Base-by-base conservation (phyloP, 139 green algal species). In the Chlorella sp. region DNA sequence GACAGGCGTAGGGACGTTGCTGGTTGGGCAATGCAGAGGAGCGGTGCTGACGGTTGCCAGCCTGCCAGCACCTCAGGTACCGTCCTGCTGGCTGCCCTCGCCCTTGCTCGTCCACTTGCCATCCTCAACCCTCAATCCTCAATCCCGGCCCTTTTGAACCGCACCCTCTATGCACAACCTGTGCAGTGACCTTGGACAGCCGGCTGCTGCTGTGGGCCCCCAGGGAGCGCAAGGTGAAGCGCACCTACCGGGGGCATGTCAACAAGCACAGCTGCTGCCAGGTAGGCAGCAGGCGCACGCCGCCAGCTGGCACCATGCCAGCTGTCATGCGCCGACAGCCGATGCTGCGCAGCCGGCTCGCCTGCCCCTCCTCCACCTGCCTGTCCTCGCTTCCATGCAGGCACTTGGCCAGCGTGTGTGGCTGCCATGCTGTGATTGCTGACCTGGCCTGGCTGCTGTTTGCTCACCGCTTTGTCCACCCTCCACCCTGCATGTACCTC, bases 151-250 rank as follows among this genome's bases (percentile, higher is more conserved):
- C n/a, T n/a, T n/a, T n/a, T n/a, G n/a, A n/a, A n/a, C n/a, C n/a
- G n/a, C n/a, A n/a, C n/a, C n/a, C n/a, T n/a, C n/a, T n/a, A n/a
- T n/a, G n/a, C n/a, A n/a, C n/a, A n/a, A n/a, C n/a, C n/a, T n/a
- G 18, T 85, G 93, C 91, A 71, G 94, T 88, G 37, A 95, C 95
- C 14, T 75, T 98, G 42, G 93, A 97, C 89, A 90, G 87, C 88
- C 90, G 88, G 53, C 40, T 96, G 26, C 91, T 92, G 42, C 86
- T 99, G 24, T 98, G 97, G 93, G 94, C 98, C 83, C 97, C 92
- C 85, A 89, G 88, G 3, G 91, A 92, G 39, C 93, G 95, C 68
- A 94, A 90, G 48, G 39, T 89, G 22, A 93, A 93, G 86, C 86
- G 83, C 68, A 90, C 86, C 18, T 94, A 93, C 86, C 18, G 42